These are phyloP conservation scores for Penicillium hesseltinei DNA, from an alignment of 2,329 filamentous ascomycete species.

Conservation along the genomic window DNA sequence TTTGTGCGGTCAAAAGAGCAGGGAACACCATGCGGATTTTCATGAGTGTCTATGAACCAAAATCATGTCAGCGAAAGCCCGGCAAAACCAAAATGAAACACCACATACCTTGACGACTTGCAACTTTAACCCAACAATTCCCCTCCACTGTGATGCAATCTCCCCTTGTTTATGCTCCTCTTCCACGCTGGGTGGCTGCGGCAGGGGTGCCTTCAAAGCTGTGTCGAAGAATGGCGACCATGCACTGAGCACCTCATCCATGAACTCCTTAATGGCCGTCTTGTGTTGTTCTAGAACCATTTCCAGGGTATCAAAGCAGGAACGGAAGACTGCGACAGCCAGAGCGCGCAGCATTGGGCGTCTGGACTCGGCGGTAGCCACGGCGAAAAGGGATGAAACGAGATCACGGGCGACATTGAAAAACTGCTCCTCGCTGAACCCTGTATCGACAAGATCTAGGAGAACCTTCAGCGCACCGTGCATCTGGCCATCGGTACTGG, in stretches of 20 bases:
- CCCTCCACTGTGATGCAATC: constrained; percentile 69
- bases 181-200: constrained; percentile 55
- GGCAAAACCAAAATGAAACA: background rate
- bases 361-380: constrained; percentile 72
- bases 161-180: constrained; percentile 58
- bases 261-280: constrained; percentile 80
- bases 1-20: constrained; percentile 76
- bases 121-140: constrained; percentile 80
- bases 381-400: constrained; percentile 76
- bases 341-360: constrained; percentile 76
- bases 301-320: constrained; percentile 91
- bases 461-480: constrained; percentile 89
- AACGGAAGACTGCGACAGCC: constrained; percentile 84
- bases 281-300: constrained; percentile 95
- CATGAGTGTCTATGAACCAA: constrained; percentile 67
- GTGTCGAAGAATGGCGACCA: constrained; percentile 91
- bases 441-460: constrained; percentile 86
- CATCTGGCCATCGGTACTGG: constrained; percentile 73
- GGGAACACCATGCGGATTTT: constrained; percentile 84
- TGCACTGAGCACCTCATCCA: constrained; percentile 74
- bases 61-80: constrained; percentile 15
- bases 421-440: constrained; percentile 91
- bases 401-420: constrained; percentile 85
- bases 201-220: constrained; percentile 71
- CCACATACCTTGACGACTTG: constrained; percentile 74